Base-by-base conservation (phyloP, 208 protist species). In the Trypanosoma cruzi region DNA sequence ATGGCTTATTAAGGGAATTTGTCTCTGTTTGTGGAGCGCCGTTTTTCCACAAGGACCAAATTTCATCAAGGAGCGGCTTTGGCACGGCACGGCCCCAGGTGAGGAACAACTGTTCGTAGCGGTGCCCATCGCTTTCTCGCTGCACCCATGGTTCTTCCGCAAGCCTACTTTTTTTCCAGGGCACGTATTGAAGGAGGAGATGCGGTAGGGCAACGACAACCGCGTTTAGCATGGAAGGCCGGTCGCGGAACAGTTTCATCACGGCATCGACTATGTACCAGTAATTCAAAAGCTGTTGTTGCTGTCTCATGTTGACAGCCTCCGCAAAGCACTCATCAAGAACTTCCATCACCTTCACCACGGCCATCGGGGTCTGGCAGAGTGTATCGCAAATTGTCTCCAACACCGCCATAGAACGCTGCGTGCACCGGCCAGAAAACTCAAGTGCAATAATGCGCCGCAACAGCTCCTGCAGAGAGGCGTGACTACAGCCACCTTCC, bases 401-500 rank as follows among this genome's bases (percentile, higher is more conserved):
- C 24, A 63, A 0, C 10, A 71, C 20, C 0, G 66, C 46, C 5
- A 71, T 71, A n/a, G 66, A 71, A 6, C 66, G 36, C 66, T 71
- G 34, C 13, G 20, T 64, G 31, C 66, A 71, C 32, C 48, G 54
- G 2, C 36, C 57, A 20, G 24, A 56, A 55, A 71, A 71, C 36
- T 71, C 66, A 14, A 58, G 13, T 6, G 8, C 24, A 28, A 71
- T 71, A 48, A 71, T 57, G 2, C 66, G 66, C 40, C 66, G 66
- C 14, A 71, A 37, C 46, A 71, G 66, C 31, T 64, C 40, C n/a
- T 71, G 66, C 32, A 71, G 28, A 34, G 86, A 81, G 4, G 89
- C 89, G 48, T 80, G 75, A 60, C 85, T 77, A 44, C 95, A 95
- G 26, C 90, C 94, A 62, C 63, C 74, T 5, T 56, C 28, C 29